A percentile compares a stretch with the other conserved stretches of the same genome.
phyloP scores from a whole-genome alignment of 371 early-diverging fungal species.

The Massospora cicadina region DNA sequence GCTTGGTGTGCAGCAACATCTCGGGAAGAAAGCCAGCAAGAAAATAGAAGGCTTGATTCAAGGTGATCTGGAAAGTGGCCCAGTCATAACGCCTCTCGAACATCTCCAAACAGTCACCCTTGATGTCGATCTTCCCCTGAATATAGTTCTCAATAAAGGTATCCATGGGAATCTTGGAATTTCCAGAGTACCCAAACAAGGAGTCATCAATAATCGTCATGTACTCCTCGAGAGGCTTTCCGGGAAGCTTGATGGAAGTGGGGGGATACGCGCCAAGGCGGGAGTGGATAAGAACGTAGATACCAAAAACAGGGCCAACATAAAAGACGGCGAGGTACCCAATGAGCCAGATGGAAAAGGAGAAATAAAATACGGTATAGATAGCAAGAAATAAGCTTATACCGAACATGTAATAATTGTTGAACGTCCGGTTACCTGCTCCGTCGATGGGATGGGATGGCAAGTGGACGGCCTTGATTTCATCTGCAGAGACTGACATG shows the following conservation, averaged over 20 bases:
- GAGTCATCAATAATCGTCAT: constrained; percentile 66
- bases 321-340: constrained; percentile 34
- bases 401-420: constrained; percentile 33
- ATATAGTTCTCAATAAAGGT: constrained; percentile 90
- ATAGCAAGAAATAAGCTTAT: constrained; percentile 38
- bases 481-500: background rate
- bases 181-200: constrained; percentile 50
- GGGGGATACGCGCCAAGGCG: constrained; percentile 42
- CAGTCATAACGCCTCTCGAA: constrained; percentile 89
- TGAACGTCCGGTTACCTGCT: constrained; percentile 57
- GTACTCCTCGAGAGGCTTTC: constrained; percentile 65
- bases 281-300: constrained; percentile 36
- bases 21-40: constrained; percentile 90
- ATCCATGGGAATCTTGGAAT: constrained; percentile 87
- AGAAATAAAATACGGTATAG: constrained; percentile 30
- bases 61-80: constrained; percentile 71
- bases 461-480: constrained; percentile 1
- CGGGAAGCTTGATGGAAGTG: constrained; percentile 57
- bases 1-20: constrained; percentile 80
- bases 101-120: constrained; percentile 66
- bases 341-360: constrained; percentile 35
- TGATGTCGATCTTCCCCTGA: constrained; percentile 82
- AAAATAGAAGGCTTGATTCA: constrained; percentile 79
- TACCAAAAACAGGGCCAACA: constrained; percentile 37
- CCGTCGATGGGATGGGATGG: constrained; percentile 50